Percentiles rank a stretch among this genome's conserved stretches.
phyloP scores from a whole-genome alignment of 148 eudicot species.

The Chenopodium berlandieri region DNA sequence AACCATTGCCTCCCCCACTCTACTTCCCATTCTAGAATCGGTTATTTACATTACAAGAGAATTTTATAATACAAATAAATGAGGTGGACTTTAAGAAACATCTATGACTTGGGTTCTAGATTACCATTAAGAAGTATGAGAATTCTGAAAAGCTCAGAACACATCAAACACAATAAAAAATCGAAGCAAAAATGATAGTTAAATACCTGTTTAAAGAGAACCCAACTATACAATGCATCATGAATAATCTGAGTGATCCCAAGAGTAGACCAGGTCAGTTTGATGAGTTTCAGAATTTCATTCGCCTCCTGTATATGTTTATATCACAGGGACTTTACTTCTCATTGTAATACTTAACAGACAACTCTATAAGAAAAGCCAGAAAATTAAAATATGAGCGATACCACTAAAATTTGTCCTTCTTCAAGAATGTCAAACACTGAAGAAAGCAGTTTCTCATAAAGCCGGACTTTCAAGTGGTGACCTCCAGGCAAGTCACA shows the following conservation, averaged over 20 bases:
- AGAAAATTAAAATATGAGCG: neutral
- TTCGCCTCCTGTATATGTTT: slow-evolving; percentile 56
- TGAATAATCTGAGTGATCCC: slow-evolving; percentile 77
- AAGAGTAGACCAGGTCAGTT: slow-evolving; percentile 74
- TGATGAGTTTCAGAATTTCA: slow-evolving; percentile 63
- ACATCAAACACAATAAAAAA: slow-evolving; percentile 1
- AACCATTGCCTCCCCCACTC: neutral
- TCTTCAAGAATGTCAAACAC: slow-evolving; percentile 90
- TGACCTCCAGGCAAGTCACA: slow-evolving; percentile 54
- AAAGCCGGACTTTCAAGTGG: slow-evolving; percentile 71
- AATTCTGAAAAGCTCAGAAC: neutral
- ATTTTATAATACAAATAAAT: neutral
- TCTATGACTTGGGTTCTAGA: neutral
- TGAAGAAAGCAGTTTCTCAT: slow-evolving; percentile 67
- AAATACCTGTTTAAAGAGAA: slow-evolving; percentile 84
- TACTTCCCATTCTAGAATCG: neutral
- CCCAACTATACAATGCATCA: slow-evolving; percentile 78
- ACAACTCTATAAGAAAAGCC: slow-evolving; percentile 13
- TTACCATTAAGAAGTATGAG: neutral
- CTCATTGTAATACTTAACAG: slow-evolving; percentile 5
- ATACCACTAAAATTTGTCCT: slow-evolving; percentile 68
- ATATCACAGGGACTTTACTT: neutral
- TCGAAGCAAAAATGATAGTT: neutral
- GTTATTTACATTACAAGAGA: neutral
- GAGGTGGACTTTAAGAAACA: neutral